Evolutionary conservation across 768 basidiomycete genomes (phyloP), one percentile per base, ranked within the genome.

Genomic region (Suillus lakei): DNA sequence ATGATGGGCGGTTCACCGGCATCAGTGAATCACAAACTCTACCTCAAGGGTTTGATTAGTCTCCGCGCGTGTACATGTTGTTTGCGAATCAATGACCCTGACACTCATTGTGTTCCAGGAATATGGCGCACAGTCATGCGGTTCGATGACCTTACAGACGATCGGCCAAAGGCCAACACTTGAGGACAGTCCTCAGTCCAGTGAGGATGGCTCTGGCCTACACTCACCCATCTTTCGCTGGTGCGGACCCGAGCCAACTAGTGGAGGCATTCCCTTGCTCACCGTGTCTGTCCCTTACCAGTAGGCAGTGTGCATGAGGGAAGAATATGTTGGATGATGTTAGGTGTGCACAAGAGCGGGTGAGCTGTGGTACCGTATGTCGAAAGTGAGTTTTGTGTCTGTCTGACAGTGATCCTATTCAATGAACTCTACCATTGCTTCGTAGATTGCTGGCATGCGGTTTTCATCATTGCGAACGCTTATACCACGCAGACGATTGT

Each of bases 301-400:
- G 80, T 30, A 96, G 95, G 74, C 70, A 73, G 8, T 99, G 98
- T 74, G 93, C 92, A 0, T 99, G 98, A 73, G 93, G 95, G 30
- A 95, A 96, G 83, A 91, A 89, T 72, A 78, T 78, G 43, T 83
- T 99, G 4, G 84, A 82, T 53, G 93, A 98, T 71, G 84, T 96
- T 13, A 82, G 87, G 41, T 99, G 98, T 74, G 93, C 95, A 2
- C 86, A 92, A 71, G 91, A 85, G 70, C 77, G 76, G 15, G 90
- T 99, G 7, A 89, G 86, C 0, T 99, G 98, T 73, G 98, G 97
- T 9, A 85, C 81, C 30, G 76, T 83, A 3, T 99, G 98, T 74
- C 91, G 90, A 66, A 89, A 90, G 86, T 90, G 64, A 68, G 88
- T 80, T 18, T 21, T 60, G 38, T 26, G 8, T 41, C 54, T n/a